Base-by-base conservation (phyloP, 1,139 yeast species). In the Magnusiomyces magnusii region DNA sequence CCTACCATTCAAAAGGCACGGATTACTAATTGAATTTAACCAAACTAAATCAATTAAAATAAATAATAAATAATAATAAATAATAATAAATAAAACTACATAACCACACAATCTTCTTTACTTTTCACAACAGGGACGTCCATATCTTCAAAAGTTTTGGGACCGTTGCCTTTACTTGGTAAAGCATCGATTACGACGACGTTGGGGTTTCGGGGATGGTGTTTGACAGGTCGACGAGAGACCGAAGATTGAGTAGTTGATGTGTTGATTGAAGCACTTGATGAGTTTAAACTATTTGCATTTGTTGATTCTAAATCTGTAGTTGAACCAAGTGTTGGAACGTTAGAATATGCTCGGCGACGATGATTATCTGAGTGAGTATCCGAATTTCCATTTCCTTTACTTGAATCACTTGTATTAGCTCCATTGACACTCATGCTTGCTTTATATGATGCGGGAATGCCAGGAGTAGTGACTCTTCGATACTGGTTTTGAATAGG, bases 91-190 rank as follows among this genome's bases (percentile, higher is more conserved):
- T 7, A 31, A 31, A 41, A 21, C 19, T 39, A 51, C 54, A 51
- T 51, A 34, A 51, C 23, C 10, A 51, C 2, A 51, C 54, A 51
- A 19, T 51, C 54, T 23, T 51, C 54, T 39, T 51, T 51, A 21
- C 17, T 21, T 24, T 51, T 51, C 9, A 21, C 47, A 7, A 51
- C 54, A 15, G 54, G 54, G 23, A 51, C 27, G 7, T 17, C 54
- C 44, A 51, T 51, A 5, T 51, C 54, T 39, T 36, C 54, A 51
- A 51, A 51, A 2, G 54, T 51, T 21, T 39, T 36, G 10, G 54
- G 54, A 15, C 47, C 54, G 19, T 24, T 34, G 17, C 54, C 54
- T 19, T 23, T 13, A 23, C 47, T 36, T 13, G 54, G 54, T 2
- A 51, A 17, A 2, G 54, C 54, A 23, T 51, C 41, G 36, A 51